These are phyloP conservation scores for Physaria fendleri DNA, from an alignment of 345 rosid genomes.

Conservation along the genomic window DNA sequence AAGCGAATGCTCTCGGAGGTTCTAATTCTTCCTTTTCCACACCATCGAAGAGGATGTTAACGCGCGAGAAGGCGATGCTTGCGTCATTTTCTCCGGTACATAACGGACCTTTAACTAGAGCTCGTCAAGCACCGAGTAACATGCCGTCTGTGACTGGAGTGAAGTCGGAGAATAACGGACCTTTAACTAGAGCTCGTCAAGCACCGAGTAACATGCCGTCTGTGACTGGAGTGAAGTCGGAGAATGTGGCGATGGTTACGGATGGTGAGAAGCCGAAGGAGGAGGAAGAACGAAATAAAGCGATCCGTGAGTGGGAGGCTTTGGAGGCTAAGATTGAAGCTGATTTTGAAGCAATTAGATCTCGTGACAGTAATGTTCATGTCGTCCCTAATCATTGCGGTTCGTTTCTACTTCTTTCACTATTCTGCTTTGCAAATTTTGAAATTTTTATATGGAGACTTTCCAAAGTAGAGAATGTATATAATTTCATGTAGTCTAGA, in stretches of 20 bases:
- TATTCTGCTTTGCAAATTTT: constrained; percentile 13
- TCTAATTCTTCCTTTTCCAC: constrained; percentile 41
- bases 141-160: constrained; percentile 19
- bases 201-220: constrained; percentile 42
- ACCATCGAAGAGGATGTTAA: constrained; percentile 57
- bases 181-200: constrained; percentile 90
- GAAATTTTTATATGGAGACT: neutral
- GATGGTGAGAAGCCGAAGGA: constrained; percentile 31
- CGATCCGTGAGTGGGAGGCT: constrained; percentile 63
- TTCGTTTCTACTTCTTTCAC: constrained; percentile 32
- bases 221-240: constrained; percentile 28
- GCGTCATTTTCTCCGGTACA: constrained; percentile 56
- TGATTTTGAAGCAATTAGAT: constrained; percentile 73
- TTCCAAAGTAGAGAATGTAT: neutral
- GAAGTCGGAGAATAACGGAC: constrained; percentile 83
- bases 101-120: constrained; percentile 90
- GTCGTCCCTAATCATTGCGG: constrained; percentile 93
- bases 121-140: constrained; percentile 67
- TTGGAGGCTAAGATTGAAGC: constrained; percentile 71
- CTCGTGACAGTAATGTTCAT: constrained; percentile 65
- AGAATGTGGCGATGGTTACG: constrained; percentile 17
- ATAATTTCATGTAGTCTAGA: constrained; percentile 3
- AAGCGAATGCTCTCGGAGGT: constrained; percentile 45
- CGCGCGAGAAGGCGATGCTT: constrained; percentile 72
- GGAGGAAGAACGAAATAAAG: constrained; percentile 42